phyloP scores from a whole-genome alignment of 2,329 filamentous ascomycete genomes.

The Triangularia setosa region DNA sequence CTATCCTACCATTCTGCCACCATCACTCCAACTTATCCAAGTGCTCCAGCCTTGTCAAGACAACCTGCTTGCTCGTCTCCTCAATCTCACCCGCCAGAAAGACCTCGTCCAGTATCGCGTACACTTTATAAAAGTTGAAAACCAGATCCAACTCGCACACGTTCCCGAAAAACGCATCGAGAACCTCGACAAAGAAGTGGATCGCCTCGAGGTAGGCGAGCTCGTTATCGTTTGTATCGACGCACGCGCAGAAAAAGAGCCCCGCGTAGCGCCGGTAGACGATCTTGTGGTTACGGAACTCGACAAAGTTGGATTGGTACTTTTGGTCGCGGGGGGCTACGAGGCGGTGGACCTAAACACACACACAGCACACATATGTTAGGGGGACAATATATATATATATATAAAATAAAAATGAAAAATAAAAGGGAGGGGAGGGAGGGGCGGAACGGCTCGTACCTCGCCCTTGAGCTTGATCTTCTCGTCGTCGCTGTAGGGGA shows the following conservation, averaged over 20 bases:
- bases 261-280: conserved; percentile 97
- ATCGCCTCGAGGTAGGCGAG: conserved; percentile 95
- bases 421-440: background rate
- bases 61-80: conserved; percentile 97
- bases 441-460: conserved; percentile 46
- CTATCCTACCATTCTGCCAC: no score
- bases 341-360: conserved; percentile 78
- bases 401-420: no score
- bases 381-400: no score
- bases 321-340: conserved; percentile 98
- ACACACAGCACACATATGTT: no score
- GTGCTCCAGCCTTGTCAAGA: conserved; percentile 89
- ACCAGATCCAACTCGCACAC: conserved; percentile 95
- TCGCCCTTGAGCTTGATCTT: conserved; percentile 99
- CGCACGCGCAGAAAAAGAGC: conserved; percentile 98
- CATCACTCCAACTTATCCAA: conserved; percentile 87
- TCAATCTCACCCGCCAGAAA: conserved; percentile 97
- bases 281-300: conserved; percentile 90
- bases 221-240: conserved; percentile 98
- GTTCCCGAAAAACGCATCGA: conserved; percentile 98
- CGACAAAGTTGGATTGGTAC: conserved; percentile 99
- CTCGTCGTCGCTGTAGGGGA: conserved; percentile 95
- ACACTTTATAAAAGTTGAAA: conserved; percentile 82
- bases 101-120: conserved; percentile 97
- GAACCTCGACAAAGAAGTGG: conserved; percentile 98